Evolutionary conservation across 2,329 filamentous ascomycete species (phyloP).

Genomic region (Fusarium armeniacum): DNA sequence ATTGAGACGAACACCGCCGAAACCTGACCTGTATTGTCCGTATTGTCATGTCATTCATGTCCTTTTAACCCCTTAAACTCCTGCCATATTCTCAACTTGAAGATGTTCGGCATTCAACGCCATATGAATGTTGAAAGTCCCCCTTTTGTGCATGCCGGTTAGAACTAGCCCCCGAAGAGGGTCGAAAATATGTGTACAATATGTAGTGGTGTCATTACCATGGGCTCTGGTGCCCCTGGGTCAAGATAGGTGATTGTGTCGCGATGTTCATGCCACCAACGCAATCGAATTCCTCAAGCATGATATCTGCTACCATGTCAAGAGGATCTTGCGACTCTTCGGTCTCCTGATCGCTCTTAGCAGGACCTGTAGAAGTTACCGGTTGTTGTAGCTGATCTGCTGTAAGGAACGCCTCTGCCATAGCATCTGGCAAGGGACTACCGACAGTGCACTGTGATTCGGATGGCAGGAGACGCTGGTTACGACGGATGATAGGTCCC

Average conservation of each 20-base stretch:
- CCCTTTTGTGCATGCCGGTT: neutral
- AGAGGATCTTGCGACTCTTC: slow-evolving; percentile 52
- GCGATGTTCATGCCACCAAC: neutral
- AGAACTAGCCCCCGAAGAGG: neutral
- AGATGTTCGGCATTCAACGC: slow-evolving; percentile 6
- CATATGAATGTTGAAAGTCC: slow-evolving; percentile 7
- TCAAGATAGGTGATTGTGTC: slow-evolving; percentile 22
- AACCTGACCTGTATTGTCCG: slow-evolving; percentile 6
- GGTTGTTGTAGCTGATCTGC: slow-evolving; percentile 43
- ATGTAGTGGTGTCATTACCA: slow-evolving; percentile 41
- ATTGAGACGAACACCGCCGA: slow-evolving; percentile 20
- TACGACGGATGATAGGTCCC: slow-evolving; percentile 47
- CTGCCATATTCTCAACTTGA: slow-evolving; percentile 13
- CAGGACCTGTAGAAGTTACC: slow-evolving; percentile 9
- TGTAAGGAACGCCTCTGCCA: slow-evolving; percentile 48
- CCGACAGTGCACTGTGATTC: slow-evolving; percentile 56
- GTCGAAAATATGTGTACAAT: slow-evolving; percentile 3
- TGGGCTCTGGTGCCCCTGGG: slow-evolving; percentile 47
- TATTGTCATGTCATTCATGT: slow-evolving; percentile 29
- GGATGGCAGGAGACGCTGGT: slow-evolving; percentile 58
- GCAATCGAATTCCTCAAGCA: slow-evolving; percentile 35
- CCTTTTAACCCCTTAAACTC: slow-evolving; percentile 33
- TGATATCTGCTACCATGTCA: slow-evolving; percentile 55
- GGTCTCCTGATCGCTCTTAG: slow-evolving; percentile 25
- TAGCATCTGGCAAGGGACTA: slow-evolving; percentile 47